phyloP scores from a whole-genome alignment of 352 stramenopile species.

The Bremia lactucae region DNA sequence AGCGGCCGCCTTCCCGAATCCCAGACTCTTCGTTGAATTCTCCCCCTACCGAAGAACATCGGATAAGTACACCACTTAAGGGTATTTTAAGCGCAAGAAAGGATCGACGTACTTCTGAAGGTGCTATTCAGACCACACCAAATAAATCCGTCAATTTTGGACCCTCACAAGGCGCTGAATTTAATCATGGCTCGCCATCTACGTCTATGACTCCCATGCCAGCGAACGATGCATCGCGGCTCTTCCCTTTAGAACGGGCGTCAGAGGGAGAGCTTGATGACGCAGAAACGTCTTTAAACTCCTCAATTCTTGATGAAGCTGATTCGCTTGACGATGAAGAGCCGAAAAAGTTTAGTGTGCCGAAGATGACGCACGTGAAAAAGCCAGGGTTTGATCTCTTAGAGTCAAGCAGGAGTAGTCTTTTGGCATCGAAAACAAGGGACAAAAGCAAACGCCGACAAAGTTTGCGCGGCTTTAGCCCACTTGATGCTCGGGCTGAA shows the following conservation, averaged over 20 bases:
- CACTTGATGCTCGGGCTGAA: conserved; percentile 65
- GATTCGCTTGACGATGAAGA: conserved; percentile 46
- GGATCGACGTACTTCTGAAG: conserved; percentile 7
- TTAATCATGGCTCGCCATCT: conserved; percentile 65
- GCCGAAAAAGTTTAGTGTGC: conserved; percentile 15
- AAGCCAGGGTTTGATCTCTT: conserved; percentile 22
- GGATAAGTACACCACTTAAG: conserved; percentile 43
- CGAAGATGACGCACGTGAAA: conserved; percentile 5
- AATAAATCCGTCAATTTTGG: conserved; percentile 82
- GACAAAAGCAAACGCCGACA: conserved; percentile 38
- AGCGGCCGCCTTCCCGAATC: conserved; percentile 2
- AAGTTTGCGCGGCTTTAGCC: conserved; percentile 65
- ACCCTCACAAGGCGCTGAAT: conserved; percentile 63
- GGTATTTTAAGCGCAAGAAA: conserved; percentile 74
- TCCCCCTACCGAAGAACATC: conserved; percentile 14
- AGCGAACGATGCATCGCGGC: conserved; percentile 37
- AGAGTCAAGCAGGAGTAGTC: conserved; percentile 19
- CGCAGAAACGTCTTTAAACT: conserved; percentile 75
- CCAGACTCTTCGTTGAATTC: conserved; percentile 11
- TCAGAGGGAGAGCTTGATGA: conserved; percentile 52
- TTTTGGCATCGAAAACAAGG: conserved; percentile 17
- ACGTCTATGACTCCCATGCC: conserved; percentile 83
- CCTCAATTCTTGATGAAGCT: conserved; percentile 69
- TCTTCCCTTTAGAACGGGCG: conserved; percentile 51
- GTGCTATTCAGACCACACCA: conserved; percentile 36